These are phyloP conservation scores for Samsoniella hepiali DNA, from an alignment of 2,329 filamentous ascomycete species.

Conservation along the genomic window DNA sequence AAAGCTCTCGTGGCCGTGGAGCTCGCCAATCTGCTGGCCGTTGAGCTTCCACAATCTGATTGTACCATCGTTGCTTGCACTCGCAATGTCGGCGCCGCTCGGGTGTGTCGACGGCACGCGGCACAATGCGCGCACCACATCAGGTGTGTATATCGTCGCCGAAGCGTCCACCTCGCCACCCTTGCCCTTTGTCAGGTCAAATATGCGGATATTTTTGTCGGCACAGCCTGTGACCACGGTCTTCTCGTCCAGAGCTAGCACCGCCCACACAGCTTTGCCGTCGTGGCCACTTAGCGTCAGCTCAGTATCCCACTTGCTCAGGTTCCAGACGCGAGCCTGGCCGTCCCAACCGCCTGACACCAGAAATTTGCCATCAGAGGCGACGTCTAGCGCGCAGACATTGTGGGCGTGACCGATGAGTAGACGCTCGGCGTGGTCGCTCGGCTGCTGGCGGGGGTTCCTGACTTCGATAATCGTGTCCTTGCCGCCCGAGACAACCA, in stretches of 20 bases:
- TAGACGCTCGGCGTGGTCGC: constrained; percentile 79
- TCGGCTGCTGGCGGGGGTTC: constrained; percentile 61
- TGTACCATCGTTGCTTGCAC: constrained; percentile 87
- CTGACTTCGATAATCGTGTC: constrained; percentile 92
- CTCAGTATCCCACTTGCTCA: constrained; percentile 81
- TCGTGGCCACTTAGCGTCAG: constrained; percentile 71
- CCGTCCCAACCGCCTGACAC: constrained; percentile 94
- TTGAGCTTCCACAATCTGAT: constrained; percentile 84
- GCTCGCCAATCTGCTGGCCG: constrained; percentile 70
- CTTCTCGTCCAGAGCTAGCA: constrained; percentile 74
- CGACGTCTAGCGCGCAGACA: constrained; percentile 81
- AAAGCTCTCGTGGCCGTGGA: constrained; percentile 89
- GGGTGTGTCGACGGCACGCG: constrained; percentile 71
- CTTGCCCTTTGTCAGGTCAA: constrained; percentile 63
- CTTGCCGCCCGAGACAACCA: constrained; percentile 83
- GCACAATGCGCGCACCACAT: constrained; percentile 86
- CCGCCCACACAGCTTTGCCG: constrained; percentile 80
- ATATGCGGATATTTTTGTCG: constrained; percentile 85
- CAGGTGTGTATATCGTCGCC: constrained; percentile 62
- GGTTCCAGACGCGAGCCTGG: constrained; percentile 79
- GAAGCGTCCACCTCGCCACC: constrained; percentile 49
- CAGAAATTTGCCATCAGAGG: constrained; percentile 67
- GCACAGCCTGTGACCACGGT: constrained; percentile 89
- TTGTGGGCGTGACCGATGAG: constrained; percentile 85
- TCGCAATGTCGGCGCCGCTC: constrained; percentile 88